Base-by-base conservation (phyloP, 371 early-diverging fungal species). In the Actinomortierella ambigua region DNA sequence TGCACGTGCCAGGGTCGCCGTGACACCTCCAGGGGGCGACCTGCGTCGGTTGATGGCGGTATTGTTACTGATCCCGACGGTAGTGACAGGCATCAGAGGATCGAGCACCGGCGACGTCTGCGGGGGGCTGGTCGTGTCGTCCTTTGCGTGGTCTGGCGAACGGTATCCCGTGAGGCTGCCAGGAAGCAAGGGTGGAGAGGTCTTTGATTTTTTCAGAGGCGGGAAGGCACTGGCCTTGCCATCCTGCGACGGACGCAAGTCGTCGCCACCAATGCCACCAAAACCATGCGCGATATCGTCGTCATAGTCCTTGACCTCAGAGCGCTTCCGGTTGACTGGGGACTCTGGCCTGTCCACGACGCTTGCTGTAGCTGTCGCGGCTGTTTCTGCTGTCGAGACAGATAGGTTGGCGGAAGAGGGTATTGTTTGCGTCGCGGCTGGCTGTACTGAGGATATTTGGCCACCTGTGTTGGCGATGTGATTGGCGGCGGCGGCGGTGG, bases 271-370 rank as follows among this genome's bases (percentile, higher is more conserved):
- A 34, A 34, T 34, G 34, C 34, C 34, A 34, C 34, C 34, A 34
- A 34, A 6, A 11, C 34, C 34, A 34, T 34, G 34, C 7, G 34
- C 13, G 42, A 50, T 24, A 20, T 23, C 9, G 20, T 14, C 14
- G 62, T 70, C 65, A 26, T 63, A 46, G 60, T 66, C 73, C 54
- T 54, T 55, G 22, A 18, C 66, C 18, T 71, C 71, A 0, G 73
- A 49, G 20, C 73, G 46, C 42, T 71, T 71, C 34, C 66, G 65
- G 61, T 61, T 71, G 46, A 66, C 73, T 1, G 73, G 73, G 1
- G 73, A 71, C 52, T 65, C 73, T 42, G 73, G 66, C 34, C 34
- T 34, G 34, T 11, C 34, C 11, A 11, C 11, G 11, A 34, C 34
- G 34, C 11, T 34, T 34, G 11, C 34, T 34, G 34, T 11, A 34